These are phyloP conservation scores for Phlebiopsis gigantea DNA, from an alignment of 768 basidiomycete genomes.

Conservation along the genomic window DNA sequence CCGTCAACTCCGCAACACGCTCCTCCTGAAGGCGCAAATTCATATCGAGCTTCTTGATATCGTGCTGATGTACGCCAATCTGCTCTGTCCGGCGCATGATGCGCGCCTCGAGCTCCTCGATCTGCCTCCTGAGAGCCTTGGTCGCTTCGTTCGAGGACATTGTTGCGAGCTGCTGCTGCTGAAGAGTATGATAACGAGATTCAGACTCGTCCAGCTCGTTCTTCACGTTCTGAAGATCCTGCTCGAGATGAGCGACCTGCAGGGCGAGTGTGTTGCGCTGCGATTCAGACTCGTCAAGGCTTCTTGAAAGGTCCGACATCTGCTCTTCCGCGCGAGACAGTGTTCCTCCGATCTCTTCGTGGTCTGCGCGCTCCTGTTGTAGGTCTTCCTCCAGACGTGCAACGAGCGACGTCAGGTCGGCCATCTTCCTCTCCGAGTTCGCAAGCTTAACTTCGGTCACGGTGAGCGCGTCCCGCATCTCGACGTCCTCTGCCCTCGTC, in stretches of 20 bases:
- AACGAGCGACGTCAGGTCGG: constrained; percentile 15
- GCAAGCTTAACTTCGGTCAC: constrained; percentile 14
- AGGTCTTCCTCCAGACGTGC: constrained; percentile 18
- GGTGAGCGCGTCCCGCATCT: constrained; percentile 11
- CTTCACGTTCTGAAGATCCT: constrained; percentile 49
- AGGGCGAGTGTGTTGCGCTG: constrained; percentile 63
- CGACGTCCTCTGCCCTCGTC: constrained; percentile 9
- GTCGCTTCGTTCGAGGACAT: constrained; percentile 56
- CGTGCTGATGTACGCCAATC: constrained; percentile 75
- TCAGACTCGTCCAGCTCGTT: constrained; percentile 53
- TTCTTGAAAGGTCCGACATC: constrained; percentile 38
- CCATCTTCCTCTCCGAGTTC: constrained; percentile 11
- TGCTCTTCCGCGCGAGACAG: constrained; percentile 40
- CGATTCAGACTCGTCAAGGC: constrained; percentile 53
- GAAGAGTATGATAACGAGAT: constrained; percentile 54
- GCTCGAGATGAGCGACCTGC: constrained; percentile 56
- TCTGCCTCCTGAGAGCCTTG: constrained; percentile 52
- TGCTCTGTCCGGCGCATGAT: constrained; percentile 65
- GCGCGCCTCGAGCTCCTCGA: constrained; percentile 63
- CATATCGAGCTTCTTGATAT: constrained; percentile 69
- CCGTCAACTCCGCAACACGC: constrained; percentile 60
- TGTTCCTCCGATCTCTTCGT: constrained; percentile 21
- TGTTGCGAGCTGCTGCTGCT: constrained; percentile 59
- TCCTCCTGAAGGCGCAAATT: constrained; percentile 75
- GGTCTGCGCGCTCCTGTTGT: constrained; percentile 10